phyloP scores from a whole-genome alignment of 225 moss, liverwort and hornwort genomes.

The Neckera pumila region DNA sequence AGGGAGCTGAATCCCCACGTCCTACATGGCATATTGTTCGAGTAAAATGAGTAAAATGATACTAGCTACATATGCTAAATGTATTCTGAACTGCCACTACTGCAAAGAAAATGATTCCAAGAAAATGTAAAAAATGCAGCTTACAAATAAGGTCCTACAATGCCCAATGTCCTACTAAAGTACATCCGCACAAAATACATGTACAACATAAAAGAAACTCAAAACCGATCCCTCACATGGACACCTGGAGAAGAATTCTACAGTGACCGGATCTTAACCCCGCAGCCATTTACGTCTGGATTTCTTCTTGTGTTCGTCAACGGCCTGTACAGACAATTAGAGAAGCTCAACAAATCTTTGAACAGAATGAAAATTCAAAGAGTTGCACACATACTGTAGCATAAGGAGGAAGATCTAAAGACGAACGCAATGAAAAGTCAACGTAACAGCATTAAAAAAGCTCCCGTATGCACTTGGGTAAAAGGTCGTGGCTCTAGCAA shows the following conservation, averaged over 20 bases:
- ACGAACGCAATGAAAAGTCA: background rate
- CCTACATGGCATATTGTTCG: background rate
- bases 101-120: background rate
- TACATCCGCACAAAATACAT: conserved; percentile 1
- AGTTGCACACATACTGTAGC: background rate
- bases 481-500: background rate
- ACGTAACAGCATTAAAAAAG: background rate
- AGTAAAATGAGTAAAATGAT: background rate
- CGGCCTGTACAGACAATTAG: conserved; percentile 18
- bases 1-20: background rate
- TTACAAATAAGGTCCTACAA: conserved; percentile 2
- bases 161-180: background rate
- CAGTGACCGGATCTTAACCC: background rate
- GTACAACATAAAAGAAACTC: background rate
- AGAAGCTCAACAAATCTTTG: background rate
- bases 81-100: background rate
- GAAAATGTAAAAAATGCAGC: background rate
- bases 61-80: background rate
- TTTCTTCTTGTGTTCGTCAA: conserved; percentile 42
- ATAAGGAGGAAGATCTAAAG: background rate
- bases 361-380: background rate
- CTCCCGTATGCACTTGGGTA: background rate
- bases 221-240: background rate
- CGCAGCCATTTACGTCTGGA: conserved; percentile 39
- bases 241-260: background rate